Percentiles rank a stretch among this genome's conserved stretches.
Evolutionary conservation across 1,284 basidiomycete species (phyloP).

Genomic region (Papiliotrema laurentii): DNA sequence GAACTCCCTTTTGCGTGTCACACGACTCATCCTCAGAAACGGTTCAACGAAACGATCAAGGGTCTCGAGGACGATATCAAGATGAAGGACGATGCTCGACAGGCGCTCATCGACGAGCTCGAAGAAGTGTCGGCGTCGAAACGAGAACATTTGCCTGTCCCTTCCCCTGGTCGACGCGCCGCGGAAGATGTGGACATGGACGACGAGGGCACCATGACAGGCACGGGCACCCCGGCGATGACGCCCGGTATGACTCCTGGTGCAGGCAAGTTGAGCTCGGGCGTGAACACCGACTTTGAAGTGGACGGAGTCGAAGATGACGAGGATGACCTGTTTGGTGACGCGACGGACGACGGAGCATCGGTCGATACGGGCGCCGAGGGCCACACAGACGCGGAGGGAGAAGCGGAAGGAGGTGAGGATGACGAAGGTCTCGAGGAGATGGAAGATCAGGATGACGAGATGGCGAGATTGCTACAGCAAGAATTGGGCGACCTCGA

Average conservation of each 20-base stretch:
- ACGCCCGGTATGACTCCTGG: not conserved
- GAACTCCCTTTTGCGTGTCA: not conserved
- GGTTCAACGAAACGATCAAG: conserved; percentile 86
- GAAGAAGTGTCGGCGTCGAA: conserved; percentile 12
- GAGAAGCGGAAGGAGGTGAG: conserved; percentile 6
- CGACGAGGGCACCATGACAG: not conserved
- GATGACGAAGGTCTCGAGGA: not conserved
- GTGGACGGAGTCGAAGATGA: conserved; percentile 9
- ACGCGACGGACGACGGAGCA: conserved; percentile 3
- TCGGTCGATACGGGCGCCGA: not conserved
- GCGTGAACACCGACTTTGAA: conserved; percentile 6
- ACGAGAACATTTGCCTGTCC: not conserved
- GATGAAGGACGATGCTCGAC: conserved; percentile 64
- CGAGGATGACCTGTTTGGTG: conserved; percentile 18
- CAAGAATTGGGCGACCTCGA: not conserved
- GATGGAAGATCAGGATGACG: conserved; percentile 1
- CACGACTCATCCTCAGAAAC: conserved; percentile 57
- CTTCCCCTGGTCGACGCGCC: conserved; percentile 48
- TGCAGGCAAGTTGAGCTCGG: not conserved
- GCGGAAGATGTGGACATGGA: conserved; percentile 47
- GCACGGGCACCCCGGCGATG: not conserved
- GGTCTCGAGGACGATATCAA: conserved; percentile 82
- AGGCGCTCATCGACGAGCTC: conserved; percentile 50
- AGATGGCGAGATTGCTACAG: conserved; percentile 6
- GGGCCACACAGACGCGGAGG: conserved; percentile 5